Evolutionary conservation across 2,329 filamentous ascomycete species (phyloP).

Genomic region (Penicillium sp.): DNA sequence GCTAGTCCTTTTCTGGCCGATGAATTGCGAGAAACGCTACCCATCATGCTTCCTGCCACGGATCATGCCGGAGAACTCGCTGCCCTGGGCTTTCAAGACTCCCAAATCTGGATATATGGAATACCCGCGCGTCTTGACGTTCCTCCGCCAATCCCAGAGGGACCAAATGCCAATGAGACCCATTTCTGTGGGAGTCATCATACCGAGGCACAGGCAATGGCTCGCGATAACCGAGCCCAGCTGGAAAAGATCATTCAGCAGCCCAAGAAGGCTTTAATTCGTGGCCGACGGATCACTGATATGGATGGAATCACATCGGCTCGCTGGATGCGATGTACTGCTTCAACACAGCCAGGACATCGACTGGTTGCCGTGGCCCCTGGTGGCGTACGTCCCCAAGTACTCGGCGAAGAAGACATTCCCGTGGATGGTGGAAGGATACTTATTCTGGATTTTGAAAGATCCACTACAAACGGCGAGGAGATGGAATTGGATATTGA

Average conservation of each 20-base stretch:
- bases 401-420: slow-evolving; percentile 68
- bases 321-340: slow-evolving; percentile 68
- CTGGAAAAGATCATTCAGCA: slow-evolving; percentile 38
- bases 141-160: slow-evolving; percentile 35
- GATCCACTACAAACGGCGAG: slow-evolving; percentile 58
- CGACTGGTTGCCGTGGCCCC: slow-evolving; percentile 70
- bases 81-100: slow-evolving; percentile 70
- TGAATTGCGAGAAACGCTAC: slow-evolving; percentile 60
- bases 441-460: slow-evolving; percentile 73
- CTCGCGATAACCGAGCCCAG: slow-evolving; percentile 29
- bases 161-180: slow-evolving; percentile 12
- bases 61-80: slow-evolving; percentile 71
- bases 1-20: slow-evolving; percentile 60
- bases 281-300: slow-evolving; percentile 65
- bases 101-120: slow-evolving; percentile 77
- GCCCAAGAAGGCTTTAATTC: slow-evolving; percentile 68
- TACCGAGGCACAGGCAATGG: slow-evolving; percentile 13
- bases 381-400: slow-evolving; percentile 64
- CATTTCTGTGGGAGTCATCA: slow-evolving; percentile 19
- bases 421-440: slow-evolving; percentile 79
- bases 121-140: slow-evolving; percentile 72
- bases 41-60: slow-evolving; percentile 68
- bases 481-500: slow-evolving; percentile 67
- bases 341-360: slow-evolving; percentile 40
- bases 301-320: slow-evolving; percentile 67